Base-by-base conservation (phyloP, 768 basidiomycete genomes). In the Boletus pseudopeckii region DNA sequence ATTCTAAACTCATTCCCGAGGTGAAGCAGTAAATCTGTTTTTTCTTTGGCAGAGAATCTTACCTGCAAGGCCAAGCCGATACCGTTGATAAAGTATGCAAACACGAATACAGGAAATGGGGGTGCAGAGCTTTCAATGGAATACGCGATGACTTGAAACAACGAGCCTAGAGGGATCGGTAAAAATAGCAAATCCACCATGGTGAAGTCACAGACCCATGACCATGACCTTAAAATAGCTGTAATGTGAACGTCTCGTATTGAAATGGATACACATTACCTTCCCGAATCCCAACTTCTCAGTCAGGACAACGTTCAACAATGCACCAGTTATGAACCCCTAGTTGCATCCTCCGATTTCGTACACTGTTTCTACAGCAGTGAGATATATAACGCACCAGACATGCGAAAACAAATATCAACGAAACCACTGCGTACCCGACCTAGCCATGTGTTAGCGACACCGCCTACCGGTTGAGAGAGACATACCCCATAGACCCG, bases 31-130 rank as follows among this genome's bases (percentile, higher is more conserved):
- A 15, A 24, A 32, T 1, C 39, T 1, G 0, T 10, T 33, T 24
- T 36, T 28, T 33, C 18, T 22, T 40, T 20, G 14, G 20, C n/a
- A 17, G 53, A 39, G 42, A 32, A 20, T 45, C 54, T 18, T 40
- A 77, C 79, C 66, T 74, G 77, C 8, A 81, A 56, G 2, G 81
- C 70, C 38, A 76, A 53, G 3, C 83, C 83, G 28, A 82, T 71
- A 7, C 84, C 84, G 13, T 74, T 75, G 34, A 84, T 47, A 7
- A 63, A 65, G 52, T 74, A 80, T 1, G 69, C 74, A 30, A 84
- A 59, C 5, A 82, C 77, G 56, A 87, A 83, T 1, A 76, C 75
- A 7, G 85, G 84, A 62, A 87, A 90, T 0, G 86, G 85, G 1
- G 80, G 82, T 11, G 77, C 82, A 9, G 83, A 63, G 4, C 78